Evolutionary conservation across 176 grass and related monocot genomes (phyloP).

Genomic region (Rhipidocladum racemiflorum): DNA sequence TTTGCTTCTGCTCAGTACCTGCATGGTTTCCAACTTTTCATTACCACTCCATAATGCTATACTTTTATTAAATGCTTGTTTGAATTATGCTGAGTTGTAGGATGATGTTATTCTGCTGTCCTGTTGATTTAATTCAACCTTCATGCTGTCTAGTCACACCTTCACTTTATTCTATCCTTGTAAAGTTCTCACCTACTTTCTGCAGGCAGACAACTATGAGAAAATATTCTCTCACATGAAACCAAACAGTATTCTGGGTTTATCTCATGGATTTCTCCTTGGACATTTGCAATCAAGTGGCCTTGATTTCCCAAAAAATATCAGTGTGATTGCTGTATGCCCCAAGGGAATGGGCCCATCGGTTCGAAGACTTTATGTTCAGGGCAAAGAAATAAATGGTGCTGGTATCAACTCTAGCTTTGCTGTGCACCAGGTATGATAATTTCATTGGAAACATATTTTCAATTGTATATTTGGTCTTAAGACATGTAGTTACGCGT

Average conservation of each 20-base stretch:
- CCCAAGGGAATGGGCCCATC: conserved; percentile 87
- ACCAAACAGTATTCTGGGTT: conserved; percentile 73
- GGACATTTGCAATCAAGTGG: conserved; percentile 69
- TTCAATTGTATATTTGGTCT: neutral
- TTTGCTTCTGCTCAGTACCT: conserved; percentile 23
- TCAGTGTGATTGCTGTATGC: conserved; percentile 79
- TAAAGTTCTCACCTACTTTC: neutral
- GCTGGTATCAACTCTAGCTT: conserved; percentile 85
- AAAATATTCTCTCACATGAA: conserved; percentile 93
- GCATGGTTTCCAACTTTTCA: conserved; percentile 5
- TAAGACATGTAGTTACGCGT: neutral
- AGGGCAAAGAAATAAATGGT: conserved; percentile 85
- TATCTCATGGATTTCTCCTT: conserved; percentile 78
- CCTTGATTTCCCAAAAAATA: conserved; percentile 69
- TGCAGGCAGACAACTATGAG: conserved; percentile 81
- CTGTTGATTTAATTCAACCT: neutral
- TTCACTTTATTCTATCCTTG: neutral
- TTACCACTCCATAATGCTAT: neutral
- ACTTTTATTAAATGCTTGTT: neutral
- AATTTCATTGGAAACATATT: neutral
- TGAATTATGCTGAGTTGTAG: neutral
- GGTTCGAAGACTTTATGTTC: conserved; percentile 72
- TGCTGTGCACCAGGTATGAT: conserved; percentile 71
- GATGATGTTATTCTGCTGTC: neutral
- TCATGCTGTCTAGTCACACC: neutral